Evolutionary conservation across 23 red algal species (phyloP), one percentile per base, ranked within the genome.

Genomic region (Cyanidiococcus yangmingshanensis): DNA sequence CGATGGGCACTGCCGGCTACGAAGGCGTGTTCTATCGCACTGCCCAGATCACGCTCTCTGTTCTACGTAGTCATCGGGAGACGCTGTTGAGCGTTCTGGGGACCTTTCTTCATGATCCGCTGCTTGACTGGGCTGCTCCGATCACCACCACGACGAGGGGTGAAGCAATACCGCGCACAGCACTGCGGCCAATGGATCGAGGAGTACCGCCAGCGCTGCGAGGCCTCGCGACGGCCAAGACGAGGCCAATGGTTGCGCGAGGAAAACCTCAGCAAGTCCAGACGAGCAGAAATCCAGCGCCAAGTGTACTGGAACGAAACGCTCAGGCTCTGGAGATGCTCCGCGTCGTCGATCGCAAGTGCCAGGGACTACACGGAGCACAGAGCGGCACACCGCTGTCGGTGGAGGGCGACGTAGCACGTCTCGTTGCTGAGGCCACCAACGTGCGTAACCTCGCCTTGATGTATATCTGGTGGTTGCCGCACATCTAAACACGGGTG

Each of bases 381-480:
- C 71, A 83, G 2, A 37, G 86, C 59, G 82, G 76, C 58, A 76
- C 88, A 58, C 40, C 94, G 37, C 74, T 98, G 33, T 89, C 81
- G 50, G 82, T 86, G 2, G 63, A 88, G 16, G 94, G 88, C 27
- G 87, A 98, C 57, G 94, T 98, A 30, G 41, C 88, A 32, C 88
- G 94, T 34, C 75, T 98, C 31, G 85, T 98, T 38, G 51, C 58
- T 1, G 88, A 98, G 25, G 94, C 94, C 12, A 89, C 68, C 18
- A 74, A 58, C 74, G 71, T 58, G 80, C 83, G 85, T 3, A 89
- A 91, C 58, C 82, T 98, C 37, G 68, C 85, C 30, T 39, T 63
- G 41, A 98, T 98, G 94, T 98, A 98, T 79, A 83, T 92, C 45
- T 91, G 94, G 89, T 98, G 94, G 94, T 82, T 87, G 68, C 75